Conservation (phyloP, 1,284 basidiomycete genomes). For the Austroboletus niveus region DNA sequence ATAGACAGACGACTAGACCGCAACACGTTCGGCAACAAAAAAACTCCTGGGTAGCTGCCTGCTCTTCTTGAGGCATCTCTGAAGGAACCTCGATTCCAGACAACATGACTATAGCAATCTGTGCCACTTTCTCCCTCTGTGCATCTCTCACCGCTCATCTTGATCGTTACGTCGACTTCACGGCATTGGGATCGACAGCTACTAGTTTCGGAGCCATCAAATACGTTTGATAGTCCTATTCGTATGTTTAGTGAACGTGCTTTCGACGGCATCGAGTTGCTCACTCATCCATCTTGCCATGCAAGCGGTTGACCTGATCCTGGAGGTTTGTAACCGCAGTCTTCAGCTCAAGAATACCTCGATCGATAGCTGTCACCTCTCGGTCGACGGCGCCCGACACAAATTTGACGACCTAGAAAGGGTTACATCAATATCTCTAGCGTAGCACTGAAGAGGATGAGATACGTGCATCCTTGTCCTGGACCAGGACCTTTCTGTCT, state of each 20-base stretch:
- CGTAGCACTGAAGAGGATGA: neutral
- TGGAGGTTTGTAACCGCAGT: constrained; percentile 64
- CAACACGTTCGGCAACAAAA: no score
- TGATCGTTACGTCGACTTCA: no score
- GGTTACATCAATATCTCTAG: neutral
- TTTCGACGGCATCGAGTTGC: no score
- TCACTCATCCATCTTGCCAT: constrained; percentile 68
- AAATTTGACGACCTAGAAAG: constrained; percentile 73
- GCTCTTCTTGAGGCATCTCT: no score
- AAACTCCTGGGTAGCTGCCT: no score
- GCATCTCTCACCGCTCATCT: no score
- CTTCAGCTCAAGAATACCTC: constrained; percentile 73
- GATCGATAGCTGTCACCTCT: constrained; percentile 69
- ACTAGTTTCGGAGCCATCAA: constrained; percentile 65
- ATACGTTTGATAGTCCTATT: constrained; percentile 64
- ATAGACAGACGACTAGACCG: no score
- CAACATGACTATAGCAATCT: no score
- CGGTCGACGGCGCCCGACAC: constrained; percentile 41
- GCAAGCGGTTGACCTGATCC: constrained; percentile 63
- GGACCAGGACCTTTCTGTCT: constrained; percentile 65
- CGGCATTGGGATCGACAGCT: constrained; percentile 78
- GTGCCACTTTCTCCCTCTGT: no score
- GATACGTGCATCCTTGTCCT: constrained; percentile 50
- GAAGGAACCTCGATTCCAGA: no score
- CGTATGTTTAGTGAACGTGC: constrained; percentile 3